Evolutionary conservation across 768 basidiomycete species (phyloP).

Genomic region (Cyclocybe aegerita): DNA sequence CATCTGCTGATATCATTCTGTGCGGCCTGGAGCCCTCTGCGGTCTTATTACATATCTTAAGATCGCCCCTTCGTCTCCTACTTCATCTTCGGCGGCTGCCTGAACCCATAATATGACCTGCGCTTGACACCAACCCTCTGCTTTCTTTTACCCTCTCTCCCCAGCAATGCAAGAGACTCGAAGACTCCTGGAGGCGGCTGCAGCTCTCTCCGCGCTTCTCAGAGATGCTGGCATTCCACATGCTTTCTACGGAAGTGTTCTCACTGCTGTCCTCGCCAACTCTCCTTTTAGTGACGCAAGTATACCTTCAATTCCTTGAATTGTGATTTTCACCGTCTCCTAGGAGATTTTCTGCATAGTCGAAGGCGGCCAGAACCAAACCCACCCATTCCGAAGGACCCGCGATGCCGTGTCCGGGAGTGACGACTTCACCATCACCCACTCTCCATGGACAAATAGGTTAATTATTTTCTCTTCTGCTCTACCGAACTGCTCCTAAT

Average conservation of each 20-base stretch:
- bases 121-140: constrained; percentile 34
- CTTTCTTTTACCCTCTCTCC: constrained; percentile 24
- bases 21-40: constrained; percentile 43
- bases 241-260: constrained; percentile 77
- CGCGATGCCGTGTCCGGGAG: constrained; percentile 70
- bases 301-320: constrained; percentile 13
- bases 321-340: constrained; percentile 1
- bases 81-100: constrained; percentile 37
- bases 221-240: constrained; percentile 60
- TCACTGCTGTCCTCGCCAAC: constrained; percentile 70
- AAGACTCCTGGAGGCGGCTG: constrained; percentile 76
- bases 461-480: constrained; percentile 26
- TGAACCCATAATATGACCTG: constrained; percentile 56
- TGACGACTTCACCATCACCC: constrained; percentile 62
- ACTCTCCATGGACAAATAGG: constrained; percentile 89
- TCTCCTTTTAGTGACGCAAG: constrained; percentile 65
- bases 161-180: constrained; percentile 64
- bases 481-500: constrained; percentile 4
- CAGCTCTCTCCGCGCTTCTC: constrained; percentile 69
- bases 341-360: constrained; percentile 88
- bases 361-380: constrained; percentile 59
- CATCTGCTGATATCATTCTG: constrained; percentile 46
- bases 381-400: constrained; percentile 77
- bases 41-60: constrained; percentile 53
- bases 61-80: constrained; percentile 37